Evolutionary conservation across 805 yeast species (phyloP), one percentile per base, ranked within the genome.

Genomic region (Saccharomycopsis schoenii): DNA sequence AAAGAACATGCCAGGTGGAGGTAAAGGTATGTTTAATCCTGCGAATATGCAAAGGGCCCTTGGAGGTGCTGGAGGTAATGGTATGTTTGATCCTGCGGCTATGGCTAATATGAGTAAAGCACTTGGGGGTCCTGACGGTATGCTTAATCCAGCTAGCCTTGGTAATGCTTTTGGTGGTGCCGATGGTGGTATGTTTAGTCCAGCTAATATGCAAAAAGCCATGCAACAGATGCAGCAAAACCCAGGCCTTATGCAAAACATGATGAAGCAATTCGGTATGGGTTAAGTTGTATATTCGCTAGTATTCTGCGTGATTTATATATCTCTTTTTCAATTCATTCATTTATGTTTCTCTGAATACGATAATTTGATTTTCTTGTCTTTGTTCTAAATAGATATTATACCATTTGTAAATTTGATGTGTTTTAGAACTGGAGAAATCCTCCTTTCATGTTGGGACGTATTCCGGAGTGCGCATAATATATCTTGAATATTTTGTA

Each of bases 221-320:
- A 81, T 84, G 82, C 83, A 80, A 65, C 81, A 80, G 60, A 69
- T 85, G 72, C 85, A 83, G 77, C 83, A 82, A 65, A 86, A 86
- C 68, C 92, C 93, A 39, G 83, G 85, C 12, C 77, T 86, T 83
- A 85, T 86, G 90, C 83, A 84, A 67, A 79, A 79, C 61, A 80
- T 86, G 82, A 78, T 78, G 77, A 74, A 76, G 68, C 78, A 77
- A 65, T 76, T 80, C 67, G 83, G 83, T 19, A 59, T 61, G 64
- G 64, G 64, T 51, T 58, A 43, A 39, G 24, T 36, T 54, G 19
- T 36, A 11, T 40, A 42, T 42, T 42, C 21, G 17, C 21, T 17
- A 12, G 8, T 11, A 42, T 29, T 6, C 3, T 6, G 34, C 34
- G 6, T 29, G 34, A 29, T 6, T 4, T 29, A 29, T 29, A 29